Evolutionary conservation across 1,284 basidiomycete species (phyloP).

Genomic region (Cerrena zonata): DNA sequence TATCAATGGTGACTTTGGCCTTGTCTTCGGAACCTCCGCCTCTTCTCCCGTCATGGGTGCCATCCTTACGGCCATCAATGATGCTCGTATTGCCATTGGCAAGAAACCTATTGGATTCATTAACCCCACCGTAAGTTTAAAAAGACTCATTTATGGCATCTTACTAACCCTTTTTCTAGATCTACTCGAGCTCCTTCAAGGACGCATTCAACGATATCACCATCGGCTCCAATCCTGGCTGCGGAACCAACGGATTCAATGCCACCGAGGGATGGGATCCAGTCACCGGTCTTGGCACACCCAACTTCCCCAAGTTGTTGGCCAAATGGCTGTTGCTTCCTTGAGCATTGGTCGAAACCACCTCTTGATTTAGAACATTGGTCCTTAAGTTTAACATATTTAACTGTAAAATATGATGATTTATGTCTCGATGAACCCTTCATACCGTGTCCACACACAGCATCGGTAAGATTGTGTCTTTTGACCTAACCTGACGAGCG

Average conservation of each 20-base stretch:
- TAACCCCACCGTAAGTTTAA: constrained; percentile 29
- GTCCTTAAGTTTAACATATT: too few species aligned
- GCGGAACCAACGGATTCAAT: constrained; percentile 25
- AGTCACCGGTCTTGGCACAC: constrained; percentile 46
- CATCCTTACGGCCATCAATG: constrained; percentile 20
- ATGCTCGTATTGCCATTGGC: constrained; percentile 32
- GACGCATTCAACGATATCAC: constrained; percentile 10
- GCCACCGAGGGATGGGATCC: constrained; percentile 47
- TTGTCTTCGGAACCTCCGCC: constrained; percentile 29
- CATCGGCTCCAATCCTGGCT: constrained; percentile 30
- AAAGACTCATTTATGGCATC: not conserved
- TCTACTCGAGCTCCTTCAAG: constrained; percentile 12
- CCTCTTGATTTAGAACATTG: too few species aligned
- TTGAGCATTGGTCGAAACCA: not conserved
- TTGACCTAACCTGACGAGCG: too few species aligned
- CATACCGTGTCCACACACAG: too few species aligned
- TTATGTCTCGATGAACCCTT: too few species aligned
- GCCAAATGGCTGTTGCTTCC: not conserved
- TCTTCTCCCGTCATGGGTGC: constrained; percentile 29
- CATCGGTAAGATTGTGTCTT: too few species aligned
- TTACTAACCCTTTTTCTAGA: not conserved
- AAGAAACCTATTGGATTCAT: constrained; percentile 31
- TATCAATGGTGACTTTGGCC: constrained; percentile 24
- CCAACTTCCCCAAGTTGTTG: constrained; percentile 36
- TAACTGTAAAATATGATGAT: too few species aligned